Evolutionary conservation across 768 basidiomycete species (phyloP).

Genomic region (Trametes sanguinea): DNA sequence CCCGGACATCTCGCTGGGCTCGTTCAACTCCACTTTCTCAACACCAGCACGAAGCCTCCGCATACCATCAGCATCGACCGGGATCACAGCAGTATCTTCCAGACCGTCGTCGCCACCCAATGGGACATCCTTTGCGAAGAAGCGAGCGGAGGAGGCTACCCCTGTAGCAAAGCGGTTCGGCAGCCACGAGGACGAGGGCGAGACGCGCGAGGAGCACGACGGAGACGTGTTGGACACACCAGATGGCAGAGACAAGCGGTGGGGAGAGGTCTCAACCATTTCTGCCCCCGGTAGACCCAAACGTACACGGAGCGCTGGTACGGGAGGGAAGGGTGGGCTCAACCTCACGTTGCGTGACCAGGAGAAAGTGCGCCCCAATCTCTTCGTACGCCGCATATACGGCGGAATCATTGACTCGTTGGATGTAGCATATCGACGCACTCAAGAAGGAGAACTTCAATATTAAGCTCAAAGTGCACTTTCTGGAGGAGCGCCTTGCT

Average conservation of each 20-base stretch:
- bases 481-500: slow-evolving; percentile 89
- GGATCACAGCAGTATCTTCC: slow-evolving; percentile 54
- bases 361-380: slow-evolving; percentile 71
- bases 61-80: slow-evolving; percentile 51
- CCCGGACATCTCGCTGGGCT: slow-evolving; percentile 64
- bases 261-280: slow-evolving; percentile 22
- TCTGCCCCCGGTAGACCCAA: slow-evolving; percentile 22
- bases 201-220: slow-evolving; percentile 32
- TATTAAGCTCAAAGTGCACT: slow-evolving; percentile 94
- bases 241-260: slow-evolving; percentile 42
- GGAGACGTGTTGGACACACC: slow-evolving; percentile 55
- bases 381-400: not conserved
- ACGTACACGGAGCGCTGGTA: slow-evolving; percentile 24
- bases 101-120: slow-evolving; percentile 51
- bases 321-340: slow-evolving; percentile 27
- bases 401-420: not conserved
- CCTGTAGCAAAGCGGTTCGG: slow-evolving; percentile 43
- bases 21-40: slow-evolving; percentile 53
- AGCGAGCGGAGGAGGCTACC: slow-evolving; percentile 44
- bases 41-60: slow-evolving; percentile 50
- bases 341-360: slow-evolving; percentile 89
- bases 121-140: slow-evolving; percentile 33
- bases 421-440: slow-evolving; percentile 84
- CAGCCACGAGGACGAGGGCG: slow-evolving; percentile 36
- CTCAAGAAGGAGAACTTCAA: slow-evolving; percentile 98